Percentiles rank a stretch among this genome's conserved stretches.
These are phyloP conservation scores for Flaveria floridana DNA, from an alignment of 140 eudicot species.

Conservation along the genomic window DNA sequence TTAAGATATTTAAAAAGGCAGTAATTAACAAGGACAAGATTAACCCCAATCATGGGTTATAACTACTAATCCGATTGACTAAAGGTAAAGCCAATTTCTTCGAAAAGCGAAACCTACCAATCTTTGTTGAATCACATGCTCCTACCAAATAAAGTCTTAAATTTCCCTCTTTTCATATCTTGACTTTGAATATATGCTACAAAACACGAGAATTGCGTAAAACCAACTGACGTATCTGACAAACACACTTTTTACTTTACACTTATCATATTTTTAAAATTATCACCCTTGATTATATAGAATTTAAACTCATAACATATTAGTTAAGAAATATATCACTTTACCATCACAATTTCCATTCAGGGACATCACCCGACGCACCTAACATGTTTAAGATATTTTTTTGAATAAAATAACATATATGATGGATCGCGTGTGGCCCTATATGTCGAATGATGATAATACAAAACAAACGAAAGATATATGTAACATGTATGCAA, in stretches of 20 bases:
- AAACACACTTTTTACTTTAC: not conserved
- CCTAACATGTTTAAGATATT: not conserved
- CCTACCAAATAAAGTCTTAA: constrained; percentile 19
- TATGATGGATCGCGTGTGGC: not conserved
- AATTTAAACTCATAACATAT: too few relatives aligned
- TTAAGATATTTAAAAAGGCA: not conserved
- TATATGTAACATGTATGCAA: constrained; percentile 8
- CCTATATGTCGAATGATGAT: constrained; percentile 13
- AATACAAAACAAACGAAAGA: constrained; percentile 24
- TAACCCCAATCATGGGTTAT: constrained; percentile 41
- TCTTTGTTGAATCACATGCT: constrained; percentile 27
- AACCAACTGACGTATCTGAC: not conserved
- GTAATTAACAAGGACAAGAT: constrained; percentile 21
- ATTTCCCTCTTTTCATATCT: not conserved
- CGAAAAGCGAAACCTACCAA: constrained; percentile 28
- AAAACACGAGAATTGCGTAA: constrained; percentile 14
- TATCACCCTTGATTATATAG: too few relatives aligned
- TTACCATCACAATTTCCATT: too few relatives aligned
- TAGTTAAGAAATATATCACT: too few relatives aligned
- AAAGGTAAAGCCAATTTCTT: constrained; percentile 23
- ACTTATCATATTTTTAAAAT: too few relatives aligned
- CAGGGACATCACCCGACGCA: too few relatives aligned
- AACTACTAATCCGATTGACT: constrained; percentile 27
- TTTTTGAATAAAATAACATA: not conserved
- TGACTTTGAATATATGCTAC: constrained; percentile 21